Percentiles rank a stretch among this genome's conserved stretches.
phyloP scores from a whole-genome alignment of 2,329 filamentous ascomycete genomes.

The Alternaria triticina region DNA sequence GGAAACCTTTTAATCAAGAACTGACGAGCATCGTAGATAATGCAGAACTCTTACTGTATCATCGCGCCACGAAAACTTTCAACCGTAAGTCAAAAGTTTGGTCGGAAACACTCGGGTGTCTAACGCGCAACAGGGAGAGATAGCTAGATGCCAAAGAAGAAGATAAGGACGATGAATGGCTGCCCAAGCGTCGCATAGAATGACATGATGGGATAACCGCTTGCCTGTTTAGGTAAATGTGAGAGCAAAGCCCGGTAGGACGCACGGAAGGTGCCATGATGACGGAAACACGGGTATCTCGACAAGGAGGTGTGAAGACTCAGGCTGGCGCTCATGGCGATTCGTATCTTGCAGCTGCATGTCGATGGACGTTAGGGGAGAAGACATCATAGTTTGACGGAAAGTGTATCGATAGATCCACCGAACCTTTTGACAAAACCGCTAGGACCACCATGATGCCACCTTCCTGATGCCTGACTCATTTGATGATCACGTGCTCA shows the following conservation, averaged over 20 bases:
- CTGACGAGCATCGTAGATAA: neutral
- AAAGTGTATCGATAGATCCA: neutral
- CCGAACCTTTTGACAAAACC: neutral
- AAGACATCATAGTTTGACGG: neutral
- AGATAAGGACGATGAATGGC: neutral
- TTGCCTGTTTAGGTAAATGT: neutral
- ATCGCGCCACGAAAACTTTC: conserved; percentile 15
- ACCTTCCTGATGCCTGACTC: neutral
- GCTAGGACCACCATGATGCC: neutral
- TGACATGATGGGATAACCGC: neutral
- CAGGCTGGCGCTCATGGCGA: neutral
- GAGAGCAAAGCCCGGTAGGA: neutral
- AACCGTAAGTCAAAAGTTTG: neutral
- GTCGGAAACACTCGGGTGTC: neutral
- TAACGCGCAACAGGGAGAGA: neutral
- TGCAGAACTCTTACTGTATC: conserved; percentile 18
- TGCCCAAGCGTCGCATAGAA: neutral
- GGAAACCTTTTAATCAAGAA: neutral
- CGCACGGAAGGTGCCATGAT: neutral
- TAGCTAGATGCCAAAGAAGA: conserved; percentile 6
- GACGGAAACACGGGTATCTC: neutral
- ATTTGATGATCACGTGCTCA: neutral
- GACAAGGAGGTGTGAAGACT: neutral
- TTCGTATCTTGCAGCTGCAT: neutral
- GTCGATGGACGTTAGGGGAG: neutral